phyloP scores from a whole-genome alignment of 108 stramenopile species.

The Pseudonitzschia multistriata region DNA sequence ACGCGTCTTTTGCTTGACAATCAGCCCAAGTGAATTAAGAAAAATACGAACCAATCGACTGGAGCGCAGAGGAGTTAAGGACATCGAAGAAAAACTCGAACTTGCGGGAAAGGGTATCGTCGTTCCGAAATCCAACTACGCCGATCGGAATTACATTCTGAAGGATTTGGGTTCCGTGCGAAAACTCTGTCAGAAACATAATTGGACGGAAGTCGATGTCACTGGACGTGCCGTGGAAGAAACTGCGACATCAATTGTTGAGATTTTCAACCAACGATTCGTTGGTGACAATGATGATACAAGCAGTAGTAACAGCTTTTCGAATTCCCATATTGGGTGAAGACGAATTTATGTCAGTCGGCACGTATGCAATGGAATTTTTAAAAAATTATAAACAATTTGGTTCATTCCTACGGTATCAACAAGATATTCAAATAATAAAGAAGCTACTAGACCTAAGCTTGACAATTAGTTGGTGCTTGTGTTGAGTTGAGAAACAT shows the following conservation, averaged over 20 bases:
- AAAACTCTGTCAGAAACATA: constrained; percentile 25
- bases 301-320: not conserved
- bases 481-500: too few relatives aligned
- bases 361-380: too few relatives aligned
- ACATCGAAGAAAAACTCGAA: constrained; percentile 13
- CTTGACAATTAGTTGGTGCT: too few relatives aligned
- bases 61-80: constrained; percentile 18
- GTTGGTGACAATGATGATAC: too few relatives aligned
- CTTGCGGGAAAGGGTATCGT: not conserved
- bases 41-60: constrained; percentile 41
- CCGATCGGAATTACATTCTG: constrained; percentile 43
- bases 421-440: too few relatives aligned
- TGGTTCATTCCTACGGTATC: too few relatives aligned
- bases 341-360: too few relatives aligned
- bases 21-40: constrained; percentile 32
- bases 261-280: constrained; percentile 37
- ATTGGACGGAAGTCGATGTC: constrained; percentile 51
- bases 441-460: too few relatives aligned
- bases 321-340: constrained; percentile 10
- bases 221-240: constrained; percentile 53
- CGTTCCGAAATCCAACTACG: constrained; percentile 32
- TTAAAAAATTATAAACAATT: too few relatives aligned
- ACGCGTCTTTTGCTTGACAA: constrained; percentile 43
- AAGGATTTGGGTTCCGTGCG: constrained; percentile 33
- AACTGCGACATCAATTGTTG: constrained; percentile 39